Base-by-base conservation (phyloP, 352 stramenopile genomes). In the Peronospora belbahrii region DNA sequence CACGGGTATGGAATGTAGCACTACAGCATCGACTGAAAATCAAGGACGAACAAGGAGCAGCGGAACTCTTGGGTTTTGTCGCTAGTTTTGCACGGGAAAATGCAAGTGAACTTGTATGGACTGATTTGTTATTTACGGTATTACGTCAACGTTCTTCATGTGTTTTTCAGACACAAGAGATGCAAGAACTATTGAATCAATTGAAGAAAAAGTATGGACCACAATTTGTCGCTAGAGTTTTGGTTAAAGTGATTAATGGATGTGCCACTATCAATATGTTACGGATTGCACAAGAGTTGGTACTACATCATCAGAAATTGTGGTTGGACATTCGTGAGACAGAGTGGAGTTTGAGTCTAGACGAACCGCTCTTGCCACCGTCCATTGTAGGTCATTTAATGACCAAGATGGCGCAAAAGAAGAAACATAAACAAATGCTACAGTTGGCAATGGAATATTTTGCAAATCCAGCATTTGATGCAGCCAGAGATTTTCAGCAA, bases 101-200 rank as follows among this genome's bases (percentile, higher is more conserved):
- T 46, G 59, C 70, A 3, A 83, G 53, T 42, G 62, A 70, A 48
- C 51, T 65, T 53, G 53, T 89, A 25, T 89, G 77, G 77, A 78
- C 51, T 4, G 77, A 89, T 46, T 24, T 89, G 52, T 59, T 89
- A 13, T 89, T 87, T 67, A 76, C 77, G 56, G 42, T 85, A 22
- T 39, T 89, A 61, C 71, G 74, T 0, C 66, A 77, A 48, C 63
- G 59, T 6, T 62, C 66, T 19, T 46, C 52, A 2, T 46, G 43
- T 37, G 24, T 61, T 11, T 64, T 62, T 18, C 48, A 48, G 19
- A 44, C 58, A 34, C 42, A 52, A 24, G 72, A 81, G 19, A 50
- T 68, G 19, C 19, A 62, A 4, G 39, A 52, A 40, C 38, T 86
- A 13, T 39, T 88, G 25, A 41, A 51, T 11, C 38, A 52, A 2